Percentiles rank a stretch among this genome's conserved stretches.
These are phyloP conservation scores for Yarrowia sp. DNA, from an alignment of 805 yeast species.

Conservation along the genomic window DNA sequence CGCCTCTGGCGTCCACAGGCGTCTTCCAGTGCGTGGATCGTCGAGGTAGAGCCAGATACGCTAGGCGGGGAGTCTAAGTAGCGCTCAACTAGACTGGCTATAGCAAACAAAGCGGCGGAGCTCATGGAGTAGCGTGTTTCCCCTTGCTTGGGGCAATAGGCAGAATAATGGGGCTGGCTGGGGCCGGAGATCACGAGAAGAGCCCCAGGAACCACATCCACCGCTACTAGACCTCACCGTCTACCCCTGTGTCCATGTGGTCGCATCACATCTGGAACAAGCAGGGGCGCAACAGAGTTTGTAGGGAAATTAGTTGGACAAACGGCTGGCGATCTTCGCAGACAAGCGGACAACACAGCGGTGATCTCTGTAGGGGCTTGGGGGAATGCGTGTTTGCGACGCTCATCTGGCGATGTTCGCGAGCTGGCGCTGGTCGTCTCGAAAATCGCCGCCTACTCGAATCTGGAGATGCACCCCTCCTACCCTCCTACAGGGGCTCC, in stretches of 20 bases:
- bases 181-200: too few relatives aligned
- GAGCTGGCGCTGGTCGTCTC: too few relatives aligned
- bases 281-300: background rate
- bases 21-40: too few relatives aligned
- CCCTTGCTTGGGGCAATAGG: too few relatives aligned
- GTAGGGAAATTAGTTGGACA: background rate
- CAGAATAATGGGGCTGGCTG: too few relatives aligned
- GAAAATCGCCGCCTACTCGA: too few relatives aligned
- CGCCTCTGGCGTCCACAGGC: too few relatives aligned
- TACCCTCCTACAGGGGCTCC: background rate
- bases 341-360: background rate
- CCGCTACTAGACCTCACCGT: background rate
- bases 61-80: background rate
- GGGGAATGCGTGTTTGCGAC: too few relatives aligned
- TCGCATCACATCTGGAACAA: background rate
- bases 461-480: too few relatives aligned
- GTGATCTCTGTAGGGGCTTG: background rate
- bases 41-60: too few relatives aligned
- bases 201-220: too few relatives aligned
- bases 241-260: background rate
- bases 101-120: background rate
- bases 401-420: background rate
- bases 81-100: background rate
- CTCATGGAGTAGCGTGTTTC: too few relatives aligned
- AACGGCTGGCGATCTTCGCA: slow-evolving; percentile 1